Evolutionary conservation across 768 basidiomycete species (phyloP).

Genomic region (Rhizopogon sp.): DNA sequence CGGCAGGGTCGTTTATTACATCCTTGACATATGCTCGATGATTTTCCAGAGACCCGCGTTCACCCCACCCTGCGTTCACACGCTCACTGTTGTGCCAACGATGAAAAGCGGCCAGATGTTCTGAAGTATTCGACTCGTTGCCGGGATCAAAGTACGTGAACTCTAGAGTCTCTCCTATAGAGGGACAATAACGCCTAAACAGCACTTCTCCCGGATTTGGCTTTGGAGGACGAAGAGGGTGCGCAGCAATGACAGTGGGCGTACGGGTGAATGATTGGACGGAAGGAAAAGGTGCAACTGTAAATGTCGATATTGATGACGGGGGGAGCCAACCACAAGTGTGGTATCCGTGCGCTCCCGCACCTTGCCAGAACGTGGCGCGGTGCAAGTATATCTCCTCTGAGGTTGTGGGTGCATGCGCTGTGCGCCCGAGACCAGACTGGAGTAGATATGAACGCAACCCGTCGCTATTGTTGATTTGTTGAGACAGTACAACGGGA

Average conservation of each 20-base stretch:
- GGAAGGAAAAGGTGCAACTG: slow-evolving; percentile 29
- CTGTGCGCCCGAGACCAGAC: slow-evolving; percentile 30
- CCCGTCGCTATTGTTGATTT: slow-evolving; percentile 25
- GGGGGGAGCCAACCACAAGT: slow-evolving; percentile 27
- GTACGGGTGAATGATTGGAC: slow-evolving; percentile 39
- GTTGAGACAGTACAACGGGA: slow-evolving; percentile 29
- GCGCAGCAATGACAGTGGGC: slow-evolving; percentile 42
- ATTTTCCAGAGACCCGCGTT: slow-evolving; percentile 37
- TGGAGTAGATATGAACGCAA: slow-evolving; percentile 32
- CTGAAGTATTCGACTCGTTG: slow-evolving; percentile 5
- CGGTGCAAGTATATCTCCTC: slow-evolving; percentile 35
- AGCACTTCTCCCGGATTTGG: slow-evolving; percentile 35
- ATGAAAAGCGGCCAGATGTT: slow-evolving; percentile 40
- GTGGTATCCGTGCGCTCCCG: slow-evolving; percentile 33
- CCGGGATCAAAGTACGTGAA: slow-evolving; percentile 25
- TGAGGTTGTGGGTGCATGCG: slow-evolving; percentile 11
- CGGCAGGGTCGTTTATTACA: slow-evolving; percentile 32
- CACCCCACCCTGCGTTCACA: slow-evolving; percentile 41
- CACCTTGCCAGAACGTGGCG: slow-evolving; percentile 46
- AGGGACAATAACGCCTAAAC: slow-evolving; percentile 31
- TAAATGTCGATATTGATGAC: slow-evolving; percentile 22
- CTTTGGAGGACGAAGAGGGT: slow-evolving; percentile 48
- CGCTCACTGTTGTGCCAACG: slow-evolving; percentile 47
- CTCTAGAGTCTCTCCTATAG: slow-evolving; percentile 28
- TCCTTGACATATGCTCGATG: slow-evolving; percentile 36